Evolutionary conservation across 2,329 filamentous ascomycete species (phyloP).

Genomic region (Endocalyx cinctus): DNA sequence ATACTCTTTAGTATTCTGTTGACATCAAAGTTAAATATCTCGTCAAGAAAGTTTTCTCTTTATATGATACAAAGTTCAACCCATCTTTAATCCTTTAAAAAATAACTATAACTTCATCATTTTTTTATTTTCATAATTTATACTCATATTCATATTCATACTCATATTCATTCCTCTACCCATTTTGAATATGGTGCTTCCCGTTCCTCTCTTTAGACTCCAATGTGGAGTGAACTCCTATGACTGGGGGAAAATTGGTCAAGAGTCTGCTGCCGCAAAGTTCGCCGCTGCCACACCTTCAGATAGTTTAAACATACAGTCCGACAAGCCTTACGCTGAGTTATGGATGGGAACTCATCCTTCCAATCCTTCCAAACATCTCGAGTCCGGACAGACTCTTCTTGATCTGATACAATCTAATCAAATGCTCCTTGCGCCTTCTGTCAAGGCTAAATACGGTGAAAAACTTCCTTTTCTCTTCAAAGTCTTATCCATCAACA

Average conservation of each 20-base stretch:
- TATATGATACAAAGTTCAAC: too few species aligned
- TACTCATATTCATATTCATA: too few species aligned
- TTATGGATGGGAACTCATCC: constrained; percentile 99
- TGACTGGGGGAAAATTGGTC: constrained; percentile 95
- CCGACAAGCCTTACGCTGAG: constrained; percentile 94
- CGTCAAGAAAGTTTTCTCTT: too few species aligned
- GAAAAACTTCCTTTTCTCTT: constrained; percentile 90
- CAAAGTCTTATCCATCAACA: constrained; percentile 94
- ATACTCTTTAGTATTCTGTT: too few species aligned
- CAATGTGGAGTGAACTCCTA: constrained; percentile 96
- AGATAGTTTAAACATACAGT: constrained; percentile 69
- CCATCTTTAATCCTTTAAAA: too few species aligned
- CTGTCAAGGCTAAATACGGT: constrained; percentile 70
- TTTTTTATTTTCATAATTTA: not conserved
- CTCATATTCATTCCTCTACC: too few species aligned
- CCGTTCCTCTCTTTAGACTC: constrained; percentile 78
- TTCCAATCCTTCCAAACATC: constrained; percentile 87
- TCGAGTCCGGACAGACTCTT: constrained; percentile 77
- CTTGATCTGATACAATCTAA: constrained; percentile 87
- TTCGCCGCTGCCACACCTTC: constrained; percentile 83
- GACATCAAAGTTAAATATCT: too few species aligned
- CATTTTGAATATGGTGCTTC: constrained; percentile 52
- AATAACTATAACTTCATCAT: too few species aligned
- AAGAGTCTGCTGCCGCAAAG: constrained; percentile 79
- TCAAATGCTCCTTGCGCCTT: constrained; percentile 69